Percentiles rank a stretch among this genome's conserved stretches.
Evolutionary conservation across 2,329 filamentous ascomycete species (phyloP).

Genomic region (Ophiognomonia clavigignenti-juglandacearum): DNA sequence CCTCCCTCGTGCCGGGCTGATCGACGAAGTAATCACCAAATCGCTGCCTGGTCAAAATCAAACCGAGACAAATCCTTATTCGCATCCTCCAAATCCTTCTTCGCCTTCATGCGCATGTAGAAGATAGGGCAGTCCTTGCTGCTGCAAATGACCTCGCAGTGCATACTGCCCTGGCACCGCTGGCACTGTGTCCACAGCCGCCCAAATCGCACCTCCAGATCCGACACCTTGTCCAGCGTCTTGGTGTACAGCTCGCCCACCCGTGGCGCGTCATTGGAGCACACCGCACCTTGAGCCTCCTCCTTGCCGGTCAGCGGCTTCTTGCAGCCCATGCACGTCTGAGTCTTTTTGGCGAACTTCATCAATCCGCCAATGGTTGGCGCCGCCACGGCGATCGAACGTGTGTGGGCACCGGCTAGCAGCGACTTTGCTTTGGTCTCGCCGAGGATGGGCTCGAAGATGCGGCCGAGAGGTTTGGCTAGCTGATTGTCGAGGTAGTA

Average conservation of each 20-base stretch:
- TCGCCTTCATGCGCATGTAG: slow-evolving; percentile 99
- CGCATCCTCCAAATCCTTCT: slow-evolving; percentile 96
- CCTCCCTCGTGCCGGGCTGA: background rate
- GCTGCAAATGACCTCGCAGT: slow-evolving; percentile 96
- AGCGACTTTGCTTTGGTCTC: slow-evolving; percentile 85
- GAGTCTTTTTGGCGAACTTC: slow-evolving; percentile 97
- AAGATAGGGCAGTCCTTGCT: slow-evolving; percentile 98
- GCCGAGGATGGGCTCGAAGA: slow-evolving; percentile 96
- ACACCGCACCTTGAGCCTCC: slow-evolving; percentile 82
- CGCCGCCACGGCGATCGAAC: slow-evolving; percentile 87
- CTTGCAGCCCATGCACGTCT: slow-evolving; percentile 99
- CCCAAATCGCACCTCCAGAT: slow-evolving; percentile 88
- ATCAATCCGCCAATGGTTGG: slow-evolving; percentile 90
- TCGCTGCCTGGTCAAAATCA: slow-evolving; percentile 74
- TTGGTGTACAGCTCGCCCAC: slow-evolving; percentile 93
- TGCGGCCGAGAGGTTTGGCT: slow-evolving; percentile 86
- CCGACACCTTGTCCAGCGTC: slow-evolving; percentile 80
- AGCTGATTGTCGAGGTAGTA: slow-evolving; percentile 99
- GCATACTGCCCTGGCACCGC: slow-evolving; percentile 94
- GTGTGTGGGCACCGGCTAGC: slow-evolving; percentile 88
- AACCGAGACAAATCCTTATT: slow-evolving; percentile 88
- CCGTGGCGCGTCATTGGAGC: slow-evolving; percentile 75
- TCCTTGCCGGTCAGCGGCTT: slow-evolving; percentile 79
- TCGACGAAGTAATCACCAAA: slow-evolving; percentile 36
- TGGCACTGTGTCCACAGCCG: slow-evolving; percentile 98